Conservation (phyloP, 192 early-diverging fungal species). For the Entomortierella beljakovae region DNA sequence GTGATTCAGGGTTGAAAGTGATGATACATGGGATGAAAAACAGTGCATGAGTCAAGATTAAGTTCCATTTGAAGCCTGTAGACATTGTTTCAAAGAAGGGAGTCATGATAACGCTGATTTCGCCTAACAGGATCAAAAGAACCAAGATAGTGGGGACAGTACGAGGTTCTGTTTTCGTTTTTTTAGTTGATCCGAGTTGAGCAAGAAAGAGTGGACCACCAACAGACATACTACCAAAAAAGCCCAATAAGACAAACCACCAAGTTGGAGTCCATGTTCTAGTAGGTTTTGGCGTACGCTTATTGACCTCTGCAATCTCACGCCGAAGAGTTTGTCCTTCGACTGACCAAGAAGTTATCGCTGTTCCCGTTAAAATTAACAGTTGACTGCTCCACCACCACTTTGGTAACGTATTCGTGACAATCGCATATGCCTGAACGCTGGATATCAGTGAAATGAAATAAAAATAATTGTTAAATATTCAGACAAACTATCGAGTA, state of each 20-base stretch:
- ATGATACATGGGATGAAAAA: constrained; percentile 41
- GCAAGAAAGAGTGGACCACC: constrained; percentile 48
- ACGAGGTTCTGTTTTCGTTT: constrained; percentile 21
- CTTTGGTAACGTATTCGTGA: constrained; percentile 47
- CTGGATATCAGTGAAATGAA: constrained; percentile 2
- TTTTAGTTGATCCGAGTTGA: constrained; percentile 30
- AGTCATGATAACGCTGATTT: constrained; percentile 40
- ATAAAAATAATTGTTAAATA: neutral
- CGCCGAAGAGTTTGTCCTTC: constrained; percentile 37
- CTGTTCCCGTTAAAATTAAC: constrained; percentile 43
- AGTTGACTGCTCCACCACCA: constrained; percentile 56
- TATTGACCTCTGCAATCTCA: neutral
- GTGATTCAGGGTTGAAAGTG: constrained; percentile 33
- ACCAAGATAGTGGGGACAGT: constrained; percentile 32
- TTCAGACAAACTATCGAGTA: neutral
- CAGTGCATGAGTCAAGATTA: constrained; percentile 38
- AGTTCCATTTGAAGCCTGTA: constrained; percentile 24
- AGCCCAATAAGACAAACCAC: constrained; percentile 53
- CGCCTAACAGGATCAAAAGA: constrained; percentile 34
- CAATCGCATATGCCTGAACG: constrained; percentile 51
- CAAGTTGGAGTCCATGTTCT: constrained; percentile 45
- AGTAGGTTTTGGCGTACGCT: neutral
- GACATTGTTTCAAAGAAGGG: constrained; percentile 41
- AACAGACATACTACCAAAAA: constrained; percentile 53
- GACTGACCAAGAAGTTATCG: constrained; percentile 49